Percentiles rank a stretch among this genome's conserved stretches.
These are phyloP conservation scores for Penicillium longicatenatum DNA, from an alignment of 495 filamentous ascomycete species.

Conservation along the genomic window DNA sequence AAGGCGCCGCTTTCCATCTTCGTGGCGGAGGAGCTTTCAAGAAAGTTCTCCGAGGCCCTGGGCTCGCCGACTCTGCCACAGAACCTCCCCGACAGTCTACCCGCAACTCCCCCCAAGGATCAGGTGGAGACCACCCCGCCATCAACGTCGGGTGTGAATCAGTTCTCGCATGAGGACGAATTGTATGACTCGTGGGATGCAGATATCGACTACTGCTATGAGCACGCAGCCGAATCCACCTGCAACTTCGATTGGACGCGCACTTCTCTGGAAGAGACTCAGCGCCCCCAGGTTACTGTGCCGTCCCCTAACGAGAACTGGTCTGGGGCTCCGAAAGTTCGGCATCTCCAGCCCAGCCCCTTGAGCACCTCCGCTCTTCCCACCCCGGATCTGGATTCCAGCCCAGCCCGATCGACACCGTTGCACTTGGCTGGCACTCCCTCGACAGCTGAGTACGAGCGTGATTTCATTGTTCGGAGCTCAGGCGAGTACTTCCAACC, in stretches of 20 bases:
- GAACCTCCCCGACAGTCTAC: constrained; percentile 17
- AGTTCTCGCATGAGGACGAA: constrained; percentile 27
- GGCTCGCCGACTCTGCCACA: constrained; percentile 44
- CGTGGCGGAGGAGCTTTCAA: constrained; percentile 36
- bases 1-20: constrained; percentile 34
- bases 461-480: constrained; percentile 24
- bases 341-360: constrained; percentile 27
- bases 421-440: constrained; percentile 40
- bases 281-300: constrained; percentile 22
- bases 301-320: constrained; percentile 21
- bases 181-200: constrained; percentile 81
- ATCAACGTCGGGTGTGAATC: constrained; percentile 17
- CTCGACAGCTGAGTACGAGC: constrained; percentile 33
- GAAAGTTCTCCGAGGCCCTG: constrained; percentile 43
- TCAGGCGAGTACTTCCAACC: constrained; percentile 41
- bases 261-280: constrained; percentile 38
- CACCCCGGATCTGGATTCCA: constrained; percentile 43
- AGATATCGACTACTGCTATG: constrained; percentile 93
- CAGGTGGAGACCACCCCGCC: constrained; percentile 18
- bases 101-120: constrained; percentile 9
- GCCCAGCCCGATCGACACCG: constrained; percentile 39
- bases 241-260: constrained; percentile 89
- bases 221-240: constrained; percentile 84
- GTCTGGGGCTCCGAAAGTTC: constrained; percentile 15
- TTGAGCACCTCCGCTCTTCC: constrained; percentile 35